Conservation (phyloP, 805 yeast genomes). For the Metschnikowia gruessii region DNA sequence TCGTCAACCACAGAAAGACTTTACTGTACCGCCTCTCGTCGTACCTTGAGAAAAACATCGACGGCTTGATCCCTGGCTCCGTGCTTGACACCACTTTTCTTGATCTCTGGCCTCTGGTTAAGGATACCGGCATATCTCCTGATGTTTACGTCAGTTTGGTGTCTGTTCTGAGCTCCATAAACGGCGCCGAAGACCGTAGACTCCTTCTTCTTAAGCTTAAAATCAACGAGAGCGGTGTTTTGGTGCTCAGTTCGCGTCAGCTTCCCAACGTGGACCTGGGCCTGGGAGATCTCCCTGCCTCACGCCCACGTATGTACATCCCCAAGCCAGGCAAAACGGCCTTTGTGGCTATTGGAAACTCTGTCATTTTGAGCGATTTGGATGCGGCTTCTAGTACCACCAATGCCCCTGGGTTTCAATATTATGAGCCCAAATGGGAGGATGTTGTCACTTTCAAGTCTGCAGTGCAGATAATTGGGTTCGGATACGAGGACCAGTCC, state of each 20-base stretch:
- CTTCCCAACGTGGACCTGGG: slow-evolving; percentile 39
- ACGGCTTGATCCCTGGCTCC: slow-evolving; percentile 51
- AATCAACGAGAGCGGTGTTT: slow-evolving; percentile 48
- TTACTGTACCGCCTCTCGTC: slow-evolving; percentile 33
- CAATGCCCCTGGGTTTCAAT: slow-evolving; percentile 20
- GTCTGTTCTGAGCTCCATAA: slow-evolving; percentile 13
- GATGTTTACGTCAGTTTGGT: slow-evolving; percentile 16
- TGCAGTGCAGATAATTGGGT: slow-evolving; percentile 54
- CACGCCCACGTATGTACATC: slow-evolving; percentile 48
- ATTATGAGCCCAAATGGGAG: slow-evolving; percentile 66
- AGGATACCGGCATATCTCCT: slow-evolving; percentile 15
- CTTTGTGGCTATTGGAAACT: slow-evolving; percentile 54
- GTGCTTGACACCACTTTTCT: slow-evolving; percentile 50
- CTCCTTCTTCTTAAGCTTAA: slow-evolving; percentile 52
- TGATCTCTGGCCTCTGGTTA: slow-evolving; percentile 55
- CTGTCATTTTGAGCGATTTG: slow-evolving; percentile 66
- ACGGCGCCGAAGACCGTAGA: slow-evolving; percentile 24
- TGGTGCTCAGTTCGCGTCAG: slow-evolving; percentile 63
- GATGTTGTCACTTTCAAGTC: slow-evolving; percentile 63
- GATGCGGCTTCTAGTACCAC: slow-evolving; percentile 32
- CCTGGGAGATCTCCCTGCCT: slow-evolving; percentile 14
- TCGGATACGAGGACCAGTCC: slow-evolving; percentile 49
- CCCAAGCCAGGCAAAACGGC: slow-evolving; percentile 62
- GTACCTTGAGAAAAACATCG: slow-evolving; percentile 31
- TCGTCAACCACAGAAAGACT: slow-evolving; percentile 26